A percentile compares a stretch with the other conserved stretches of the same genome.
Evolutionary conservation across 78 protist species (phyloP).

Genomic region (Isochrysis galbana): DNA sequence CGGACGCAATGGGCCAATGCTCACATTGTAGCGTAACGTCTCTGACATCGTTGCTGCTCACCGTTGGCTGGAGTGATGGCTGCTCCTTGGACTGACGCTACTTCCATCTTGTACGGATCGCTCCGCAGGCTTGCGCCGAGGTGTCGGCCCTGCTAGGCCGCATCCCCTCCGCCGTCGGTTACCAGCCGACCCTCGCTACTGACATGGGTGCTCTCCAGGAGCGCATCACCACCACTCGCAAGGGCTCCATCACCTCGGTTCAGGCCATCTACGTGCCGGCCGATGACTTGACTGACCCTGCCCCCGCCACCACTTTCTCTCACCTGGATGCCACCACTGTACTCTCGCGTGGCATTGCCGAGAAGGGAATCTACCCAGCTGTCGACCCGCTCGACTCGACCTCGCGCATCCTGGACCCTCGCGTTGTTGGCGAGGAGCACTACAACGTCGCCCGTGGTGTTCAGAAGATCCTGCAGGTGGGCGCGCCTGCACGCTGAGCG

Average conservation of each 20-base stretch:
- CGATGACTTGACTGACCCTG: slow-evolving; percentile 99
- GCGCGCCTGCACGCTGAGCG: too few relatives aligned
- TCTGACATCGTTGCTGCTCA: too few relatives aligned
- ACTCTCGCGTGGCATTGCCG: slow-evolving; percentile 94
- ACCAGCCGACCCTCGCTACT: slow-evolving; percentile 98
- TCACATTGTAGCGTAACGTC: too few relatives aligned
- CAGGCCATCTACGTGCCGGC: slow-evolving; percentile 99
- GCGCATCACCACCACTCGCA: slow-evolving; percentile 97
- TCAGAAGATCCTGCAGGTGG: slow-evolving; percentile 71
- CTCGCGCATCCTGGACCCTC: slow-evolving; percentile 96
- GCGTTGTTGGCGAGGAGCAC: slow-evolving; percentile 74
- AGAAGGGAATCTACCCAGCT: slow-evolving; percentile 98
- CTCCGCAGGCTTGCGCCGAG: slow-evolving; percentile 94
- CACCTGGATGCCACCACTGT: slow-evolving; percentile 99
- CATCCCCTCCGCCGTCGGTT: slow-evolving; percentile 99
- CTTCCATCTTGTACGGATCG: too few relatives aligned
- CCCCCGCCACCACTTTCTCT: slow-evolving; percentile 99
- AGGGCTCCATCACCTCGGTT: slow-evolving; percentile 98
- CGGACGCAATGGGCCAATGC: too few relatives aligned
- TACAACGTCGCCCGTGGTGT: slow-evolving; percentile 82
- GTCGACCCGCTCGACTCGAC: slow-evolving; percentile 98
- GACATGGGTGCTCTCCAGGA: slow-evolving; percentile 95
- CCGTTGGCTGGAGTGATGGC: too few relatives aligned
- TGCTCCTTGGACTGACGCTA: too few relatives aligned
- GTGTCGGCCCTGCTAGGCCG: slow-evolving; percentile 99